Percentiles rank a stretch among this genome's conserved stretches.
phyloP scores from a whole-genome alignment of 192 early-diverging fungal genomes.

The Podila epigama region DNA sequence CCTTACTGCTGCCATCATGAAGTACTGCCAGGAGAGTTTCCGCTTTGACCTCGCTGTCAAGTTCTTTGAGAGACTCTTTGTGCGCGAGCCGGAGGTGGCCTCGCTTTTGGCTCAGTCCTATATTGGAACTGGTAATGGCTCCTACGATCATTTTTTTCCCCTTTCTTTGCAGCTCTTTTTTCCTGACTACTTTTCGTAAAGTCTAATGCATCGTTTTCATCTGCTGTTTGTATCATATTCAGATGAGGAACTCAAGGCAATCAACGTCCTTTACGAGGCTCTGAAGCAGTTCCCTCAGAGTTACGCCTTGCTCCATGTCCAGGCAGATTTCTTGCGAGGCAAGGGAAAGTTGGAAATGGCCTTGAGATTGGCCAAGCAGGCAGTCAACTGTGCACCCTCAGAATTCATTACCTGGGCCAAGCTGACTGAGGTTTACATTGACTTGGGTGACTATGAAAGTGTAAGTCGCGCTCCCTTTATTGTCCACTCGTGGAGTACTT shows the following conservation, averaged over 20 bases:
- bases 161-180: background rate
- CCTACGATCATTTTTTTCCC: background rate
- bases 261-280: constrained; percentile 86
- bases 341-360: constrained; percentile 77
- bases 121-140: constrained; percentile 59
- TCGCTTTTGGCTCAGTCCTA: constrained; percentile 85
- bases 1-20: constrained; percentile 85
- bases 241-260: constrained; percentile 95
- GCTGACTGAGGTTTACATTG: constrained; percentile 92
- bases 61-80: constrained; percentile 78
- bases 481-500: background rate
- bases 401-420: constrained; percentile 97
- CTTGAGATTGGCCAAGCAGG: constrained; percentile 88
- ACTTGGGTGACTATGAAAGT: constrained; percentile 81
- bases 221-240: background rate
- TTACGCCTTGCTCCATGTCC: constrained; percentile 86
- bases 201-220: background rate
- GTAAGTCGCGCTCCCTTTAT: constrained; percentile 44
- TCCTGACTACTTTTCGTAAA: background rate
- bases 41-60: constrained; percentile 80
- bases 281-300: constrained; percentile 80
- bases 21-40: constrained; percentile 88
- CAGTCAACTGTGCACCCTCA: constrained; percentile 92
- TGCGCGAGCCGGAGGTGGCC: constrained; percentile 89
- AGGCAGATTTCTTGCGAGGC: constrained; percentile 83